phyloP scores from a whole-genome alignment of 2,329 filamentous ascomycete genomes.

The Lasiodiplodia sp. region DNA sequence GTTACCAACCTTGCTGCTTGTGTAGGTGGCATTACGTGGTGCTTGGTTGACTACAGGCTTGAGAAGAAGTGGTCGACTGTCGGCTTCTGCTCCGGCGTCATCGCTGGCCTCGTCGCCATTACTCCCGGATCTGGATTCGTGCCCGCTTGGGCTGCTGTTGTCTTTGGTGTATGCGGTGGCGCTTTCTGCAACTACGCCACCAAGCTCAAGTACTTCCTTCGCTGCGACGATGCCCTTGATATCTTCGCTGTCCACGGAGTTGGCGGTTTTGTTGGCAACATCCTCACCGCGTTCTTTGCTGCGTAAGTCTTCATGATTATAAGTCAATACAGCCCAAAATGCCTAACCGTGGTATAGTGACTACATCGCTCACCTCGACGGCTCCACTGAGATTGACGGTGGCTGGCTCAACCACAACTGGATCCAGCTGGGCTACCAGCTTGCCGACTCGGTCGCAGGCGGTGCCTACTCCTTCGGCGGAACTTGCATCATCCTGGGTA shows the following conservation, averaged over 20 bases:
- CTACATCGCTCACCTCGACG: constrained; percentile 84
- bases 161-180: constrained; percentile 80
- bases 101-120: constrained; percentile 86
- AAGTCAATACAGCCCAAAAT: neutral
- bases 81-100: constrained; percentile 89
- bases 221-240: constrained; percentile 84
- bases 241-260: constrained; percentile 86
- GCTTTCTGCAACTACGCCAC: constrained; percentile 87
- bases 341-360: constrained; percentile 54
- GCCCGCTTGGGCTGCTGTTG: constrained; percentile 81
- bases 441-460: constrained; percentile 80
- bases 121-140: constrained; percentile 89
- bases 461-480: constrained; percentile 79
- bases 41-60: constrained; percentile 84
- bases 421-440: constrained; percentile 82
- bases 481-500: constrained; percentile 75
- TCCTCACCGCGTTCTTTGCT: constrained; percentile 82
- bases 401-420: constrained; percentile 87
- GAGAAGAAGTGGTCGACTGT: constrained; percentile 93
- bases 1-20: constrained; percentile 87
- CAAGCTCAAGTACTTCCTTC: constrained; percentile 84
- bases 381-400: constrained; percentile 69
- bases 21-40: constrained; percentile 88
- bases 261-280: constrained; percentile 79
- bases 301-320: constrained; percentile 57